Conservation (phyloP, 352 stramenopile genomes). For the Pythium rhizo-oryzae region DNA sequence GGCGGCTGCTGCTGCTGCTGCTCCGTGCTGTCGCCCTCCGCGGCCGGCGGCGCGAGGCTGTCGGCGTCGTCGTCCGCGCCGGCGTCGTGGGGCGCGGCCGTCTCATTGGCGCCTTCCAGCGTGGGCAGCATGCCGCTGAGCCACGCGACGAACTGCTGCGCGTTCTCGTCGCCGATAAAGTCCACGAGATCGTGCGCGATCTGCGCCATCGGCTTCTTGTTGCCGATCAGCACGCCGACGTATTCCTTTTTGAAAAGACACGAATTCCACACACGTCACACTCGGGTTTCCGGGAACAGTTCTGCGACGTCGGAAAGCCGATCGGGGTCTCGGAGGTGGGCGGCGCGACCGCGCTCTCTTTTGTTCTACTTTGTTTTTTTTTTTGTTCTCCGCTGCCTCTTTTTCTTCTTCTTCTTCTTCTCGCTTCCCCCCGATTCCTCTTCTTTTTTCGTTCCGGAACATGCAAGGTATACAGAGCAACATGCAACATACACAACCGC, state of each 20-base stretch:
- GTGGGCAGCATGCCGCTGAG: conserved; percentile 56
- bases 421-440: conserved; percentile 27
- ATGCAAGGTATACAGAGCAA: conserved; percentile 30
- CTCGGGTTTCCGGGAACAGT: conserved; percentile 3
- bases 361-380: conserved; percentile 16
- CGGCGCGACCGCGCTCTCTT: background rate
- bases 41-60: conserved; percentile 16
- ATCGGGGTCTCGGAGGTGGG: conserved; percentile 2
- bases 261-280: conserved; percentile 29
- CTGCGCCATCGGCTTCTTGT: conserved; percentile 87
- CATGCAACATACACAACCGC: conserved; percentile 20
- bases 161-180: conserved; percentile 82
- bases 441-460: conserved; percentile 31
- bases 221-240: conserved; percentile 85
- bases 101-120: conserved; percentile 38
- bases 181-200: conserved; percentile 82
- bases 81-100: conserved; percentile 14
- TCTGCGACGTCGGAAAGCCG: background rate
- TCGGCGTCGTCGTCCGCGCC: conserved; percentile 27
- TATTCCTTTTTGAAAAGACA: conserved; percentile 62
- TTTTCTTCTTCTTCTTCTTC: conserved; percentile 32
- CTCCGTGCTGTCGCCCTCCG: background rate
- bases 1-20: conserved; percentile 13
- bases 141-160: conserved; percentile 74
- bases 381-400: conserved; percentile 28